Base-by-base conservation (phyloP, 192 early-diverging fungal species). In the Coemansia sp. region DNA sequence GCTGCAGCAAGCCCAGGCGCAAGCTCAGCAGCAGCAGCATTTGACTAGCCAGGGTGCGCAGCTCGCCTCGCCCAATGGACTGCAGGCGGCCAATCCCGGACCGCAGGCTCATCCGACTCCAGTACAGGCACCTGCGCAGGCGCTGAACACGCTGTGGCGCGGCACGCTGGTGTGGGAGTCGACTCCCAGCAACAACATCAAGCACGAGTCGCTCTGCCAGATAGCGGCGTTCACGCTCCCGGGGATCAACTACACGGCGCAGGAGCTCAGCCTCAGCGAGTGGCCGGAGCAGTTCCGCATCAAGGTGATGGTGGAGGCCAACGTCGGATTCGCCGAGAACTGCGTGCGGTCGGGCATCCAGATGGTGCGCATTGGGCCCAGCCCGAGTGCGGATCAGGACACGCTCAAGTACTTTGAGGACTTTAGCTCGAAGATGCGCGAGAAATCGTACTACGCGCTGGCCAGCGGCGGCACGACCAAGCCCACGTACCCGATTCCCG, bases 221-320 rank as follows among this genome's bases (percentile, higher is more conserved):
- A 66, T 81, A 13, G 63, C 64, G 2, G 73, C 60, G 21, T 60
- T 68, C 29, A 21, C 51, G 16, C 50, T 44, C 19, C 78, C 66
- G 3, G 69, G 69, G 2, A 68, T 81, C 6, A 69, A 68, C 24
- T 69, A 69, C 56, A 61, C 66, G 2, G 41, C 54, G 39, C 73
- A 73, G 34, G 63, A 59, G 36, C 69, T 81, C 1, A 61, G 42
- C 53, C 60, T 73, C 39, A 40, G 60, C 67, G 72, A 81, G n/a
- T 81, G 78, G 78, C 78, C 78, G n/a, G 73, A 75, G 21, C 63
- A 72, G 1, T 35, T 81, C 21, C 60, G 40, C 10, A 69, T 81
- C 13, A 75, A 33, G 27, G 37, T 24, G 7, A 68, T 74, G 6
- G 56, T 70, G 24, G 21, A 35, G 3, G 70, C 69, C 33, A 63